Base-by-base conservation (phyloP, 441 rosid genomes). In the Flueggea neowawraea region DNA sequence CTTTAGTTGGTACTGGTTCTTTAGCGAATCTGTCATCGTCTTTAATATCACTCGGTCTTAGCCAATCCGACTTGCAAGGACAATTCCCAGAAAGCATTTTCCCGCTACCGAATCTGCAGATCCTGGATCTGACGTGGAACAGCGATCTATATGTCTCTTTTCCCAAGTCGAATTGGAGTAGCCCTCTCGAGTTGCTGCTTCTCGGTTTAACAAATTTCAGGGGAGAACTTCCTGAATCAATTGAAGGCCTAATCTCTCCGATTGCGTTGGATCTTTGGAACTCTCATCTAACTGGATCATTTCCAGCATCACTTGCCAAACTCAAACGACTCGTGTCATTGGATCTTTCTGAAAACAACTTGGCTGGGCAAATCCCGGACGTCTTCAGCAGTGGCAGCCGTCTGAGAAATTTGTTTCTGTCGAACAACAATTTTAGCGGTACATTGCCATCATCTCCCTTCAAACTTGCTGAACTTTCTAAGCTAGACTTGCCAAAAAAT, bases 11-110 rank as follows among this genome's bases (percentile, higher is more conserved):
- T 1, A 33, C 41, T 5, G 9, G 17, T 14, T 53, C 41, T 2
- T 58, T 62, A 14, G 0, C 28, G 13, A 72, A 72, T 60, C 55
- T 62, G n/a, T 65, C 75, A 22, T 66, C 75, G 54, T 58, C 61
- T 41, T n/a, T 67, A n/a, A 31, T 13, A 10, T 53, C 54, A 49
- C 64, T 69, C 3, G 14, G 67, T 54, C 64, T 73, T 10, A 11
- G 0, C 1, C 5, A 0, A 0, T 57, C 58, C 41, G 13, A 28
- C 2, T 16, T 67, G 41, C 11, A 31, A 31, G 71, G 65, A 36
- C 16, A 31, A 13, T 45, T 72, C 9, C 69, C 69, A 1, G 28
- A 4, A 22, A 36, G 58, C 0, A 15, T 64, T 60, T 63, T 43
- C n/a, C 55, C 12, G 15, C 15, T 64, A 8, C 64, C 44, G 33